These are phyloP conservation scores for Selaginella moellendorffii DNA, from an alignment of 75 land plant genomes.

Conservation along the genomic window DNA sequence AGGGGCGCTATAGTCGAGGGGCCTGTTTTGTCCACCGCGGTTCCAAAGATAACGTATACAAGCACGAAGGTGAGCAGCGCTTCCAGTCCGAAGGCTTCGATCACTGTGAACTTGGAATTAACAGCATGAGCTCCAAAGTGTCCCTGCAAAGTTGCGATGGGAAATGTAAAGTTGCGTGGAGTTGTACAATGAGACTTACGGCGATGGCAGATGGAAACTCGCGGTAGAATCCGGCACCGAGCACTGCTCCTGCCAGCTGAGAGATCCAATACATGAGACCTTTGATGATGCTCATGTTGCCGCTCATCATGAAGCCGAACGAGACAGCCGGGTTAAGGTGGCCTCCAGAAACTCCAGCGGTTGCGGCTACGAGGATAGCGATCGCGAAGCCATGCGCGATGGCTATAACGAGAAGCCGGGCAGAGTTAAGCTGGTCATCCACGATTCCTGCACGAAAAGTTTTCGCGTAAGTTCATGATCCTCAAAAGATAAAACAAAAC, in stretches of 20 bases:
- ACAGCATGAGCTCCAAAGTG: neutral
- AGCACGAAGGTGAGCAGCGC: neutral
- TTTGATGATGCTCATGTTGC: slow-evolving; percentile 4
- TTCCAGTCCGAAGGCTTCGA: neutral
- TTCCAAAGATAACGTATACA: slow-evolving; percentile 3
- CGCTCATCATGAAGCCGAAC: slow-evolving; percentile 4
- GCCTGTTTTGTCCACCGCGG: slow-evolving; percentile 4
- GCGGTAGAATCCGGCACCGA: slow-evolving; percentile 1
- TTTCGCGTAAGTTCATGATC: too few relatives aligned
- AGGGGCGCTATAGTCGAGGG: neutral
- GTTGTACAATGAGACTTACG: neutral
- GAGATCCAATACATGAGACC: slow-evolving; percentile 4
- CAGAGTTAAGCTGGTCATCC: neutral
- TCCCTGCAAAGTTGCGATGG: slow-evolving; percentile 6
- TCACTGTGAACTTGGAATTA: neutral
- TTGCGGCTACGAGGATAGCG: neutral
- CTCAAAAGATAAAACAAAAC: too few relatives aligned
- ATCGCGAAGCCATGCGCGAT: slow-evolving; percentile 8
- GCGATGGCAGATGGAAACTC: neutral
- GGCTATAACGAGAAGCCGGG: neutral
- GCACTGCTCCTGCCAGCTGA: neutral
- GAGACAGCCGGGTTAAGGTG: slow-evolving; percentile 6
- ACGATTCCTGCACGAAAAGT: slow-evolving; percentile 3
- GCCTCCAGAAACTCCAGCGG: slow-evolving; percentile 2
- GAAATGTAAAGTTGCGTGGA: too few relatives aligned